Percentiles rank a stretch among this genome's conserved stretches.
Conservation (phyloP, 2,329 filamentous ascomycete species). For the Cucurbitaria berberidis region DNA sequence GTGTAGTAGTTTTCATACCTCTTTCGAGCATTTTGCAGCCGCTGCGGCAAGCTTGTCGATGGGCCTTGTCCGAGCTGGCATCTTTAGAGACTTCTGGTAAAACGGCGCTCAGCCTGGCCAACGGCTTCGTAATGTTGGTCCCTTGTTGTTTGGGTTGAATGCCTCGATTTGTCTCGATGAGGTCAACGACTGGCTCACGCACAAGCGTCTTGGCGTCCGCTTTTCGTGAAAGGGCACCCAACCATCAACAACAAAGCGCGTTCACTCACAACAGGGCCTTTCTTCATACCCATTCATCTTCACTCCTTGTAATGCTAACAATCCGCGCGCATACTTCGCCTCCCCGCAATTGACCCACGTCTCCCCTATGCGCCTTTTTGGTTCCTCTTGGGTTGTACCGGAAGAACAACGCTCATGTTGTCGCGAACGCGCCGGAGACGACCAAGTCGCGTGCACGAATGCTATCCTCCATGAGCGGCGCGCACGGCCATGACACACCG, state of each 20-base stretch:
- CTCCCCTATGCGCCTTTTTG: background rate
- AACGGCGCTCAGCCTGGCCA: background rate
- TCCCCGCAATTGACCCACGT: constrained; percentile 3
- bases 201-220: constrained; percentile 25
- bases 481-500: constrained; percentile 45
- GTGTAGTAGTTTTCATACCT: constrained; percentile 55
- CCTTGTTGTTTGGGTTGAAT: background rate
- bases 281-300: constrained; percentile 19
- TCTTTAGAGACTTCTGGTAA: no score
- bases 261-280: constrained; percentile 9
- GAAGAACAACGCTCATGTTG: constrained; percentile 45
- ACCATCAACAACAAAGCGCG: constrained; percentile 40
- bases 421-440: constrained; percentile 48
- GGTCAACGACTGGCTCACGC: constrained; percentile 12
- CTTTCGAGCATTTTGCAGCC: constrained; percentile 68
- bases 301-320: constrained; percentile 35
- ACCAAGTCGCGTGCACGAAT: constrained; percentile 50
- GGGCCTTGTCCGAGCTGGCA: constrained; percentile 59
- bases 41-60: constrained; percentile 73
- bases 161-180: constrained; percentile 6
- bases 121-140: background rate
- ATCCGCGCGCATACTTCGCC: constrained; percentile 4
- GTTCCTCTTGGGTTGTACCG: background rate
- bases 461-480: constrained; percentile 49
- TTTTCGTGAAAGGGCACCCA: constrained; percentile 25